These are phyloP conservation scores for Gryganskiella cystojenkinii DNA, from an alignment of 192 early-diverging fungal species.

Conservation along the genomic window DNA sequence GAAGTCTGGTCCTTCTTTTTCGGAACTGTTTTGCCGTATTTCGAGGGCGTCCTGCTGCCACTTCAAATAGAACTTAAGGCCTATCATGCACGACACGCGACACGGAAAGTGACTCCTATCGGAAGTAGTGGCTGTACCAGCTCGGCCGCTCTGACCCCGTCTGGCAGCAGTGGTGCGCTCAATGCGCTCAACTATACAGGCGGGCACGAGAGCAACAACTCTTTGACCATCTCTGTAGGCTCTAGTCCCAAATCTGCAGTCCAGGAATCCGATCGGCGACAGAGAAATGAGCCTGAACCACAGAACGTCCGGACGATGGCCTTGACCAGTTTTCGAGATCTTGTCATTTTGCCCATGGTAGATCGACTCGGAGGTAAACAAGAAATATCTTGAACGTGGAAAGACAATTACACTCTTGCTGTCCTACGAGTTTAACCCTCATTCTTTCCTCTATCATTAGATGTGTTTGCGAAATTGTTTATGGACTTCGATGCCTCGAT, in stretches of 20 bases:
- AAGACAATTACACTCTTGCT: background rate
- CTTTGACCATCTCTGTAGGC: background rate
- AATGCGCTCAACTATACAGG: slow-evolving; percentile 1
- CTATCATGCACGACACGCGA: slow-evolving; percentile 13
- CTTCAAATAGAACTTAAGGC: slow-evolving; percentile 57
- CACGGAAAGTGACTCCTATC: slow-evolving; percentile 12
- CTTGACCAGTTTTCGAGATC: slow-evolving; percentile 71
- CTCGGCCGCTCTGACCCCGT: slow-evolving; percentile 2
- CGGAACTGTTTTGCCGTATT: slow-evolving; percentile 83
- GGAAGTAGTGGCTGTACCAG: slow-evolving; percentile 13
- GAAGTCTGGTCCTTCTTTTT: slow-evolving; percentile 87
- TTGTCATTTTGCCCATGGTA: slow-evolving; percentile 71
- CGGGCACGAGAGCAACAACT: slow-evolving; percentile 3
- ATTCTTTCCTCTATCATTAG: slow-evolving; percentile 39
- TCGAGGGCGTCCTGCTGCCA: slow-evolving; percentile 90
- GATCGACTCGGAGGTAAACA: slow-evolving; percentile 70
- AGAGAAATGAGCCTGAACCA: slow-evolving; percentile 50
- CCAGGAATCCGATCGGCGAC: slow-evolving; percentile 22
- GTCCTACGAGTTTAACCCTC: background rate
- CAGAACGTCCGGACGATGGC: slow-evolving; percentile 73
- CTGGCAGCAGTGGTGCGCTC: slow-evolving; percentile 5
- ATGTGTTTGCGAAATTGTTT: slow-evolving; percentile 70
- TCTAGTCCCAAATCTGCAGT: slow-evolving; percentile 26
- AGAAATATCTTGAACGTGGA: background rate
- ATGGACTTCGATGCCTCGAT: slow-evolving; percentile 72